A percentile compares a stretch with the other conserved stretches of the same genome.
These are phyloP conservation scores for Iodosphaeria phyllophila DNA, from an alignment of 2,329 filamentous ascomycete species.

Conservation along the genomic window DNA sequence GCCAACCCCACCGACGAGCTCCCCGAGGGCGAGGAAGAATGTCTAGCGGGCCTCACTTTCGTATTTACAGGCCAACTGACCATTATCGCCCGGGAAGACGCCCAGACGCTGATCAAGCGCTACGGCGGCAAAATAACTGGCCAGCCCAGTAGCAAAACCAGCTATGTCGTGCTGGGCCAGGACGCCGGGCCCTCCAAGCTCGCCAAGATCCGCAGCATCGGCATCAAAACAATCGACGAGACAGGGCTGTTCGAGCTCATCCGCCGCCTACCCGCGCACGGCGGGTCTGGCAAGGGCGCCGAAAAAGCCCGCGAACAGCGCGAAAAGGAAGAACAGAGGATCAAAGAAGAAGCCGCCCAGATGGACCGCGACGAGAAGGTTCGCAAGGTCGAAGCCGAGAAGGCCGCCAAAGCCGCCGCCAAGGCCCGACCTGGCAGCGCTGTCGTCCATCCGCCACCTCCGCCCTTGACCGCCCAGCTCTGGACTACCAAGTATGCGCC, in stretches of 20 bases:
- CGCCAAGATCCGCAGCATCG: conserved; percentile 60
- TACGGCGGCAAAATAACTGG: conserved; percentile 84
- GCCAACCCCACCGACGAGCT: conserved; percentile 49
- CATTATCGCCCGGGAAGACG: conserved; percentile 68
- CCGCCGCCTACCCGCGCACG: conserved; percentile 59
- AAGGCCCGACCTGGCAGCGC: conserved; percentile 18
- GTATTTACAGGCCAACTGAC: conserved; percentile 87
- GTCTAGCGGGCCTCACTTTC: conserved; percentile 73
- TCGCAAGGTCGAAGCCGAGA: conserved; percentile 30
- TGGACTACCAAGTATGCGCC: conserved; percentile 96
- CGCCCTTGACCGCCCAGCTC: conserved; percentile 52
- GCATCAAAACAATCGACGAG: conserved; percentile 86
- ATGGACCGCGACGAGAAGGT: conserved; percentile 68
- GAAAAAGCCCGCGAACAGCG: conserved; percentile 73
- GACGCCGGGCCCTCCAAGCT: conserved; percentile 92
- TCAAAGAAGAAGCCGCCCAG: conserved; percentile 61
- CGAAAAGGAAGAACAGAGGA: conserved; percentile 66
- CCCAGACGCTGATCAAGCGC: conserved; percentile 68
- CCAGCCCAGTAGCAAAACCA: conserved; percentile 82
- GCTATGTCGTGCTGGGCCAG: conserved; percentile 73
- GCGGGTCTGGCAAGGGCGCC: conserved; percentile 74
- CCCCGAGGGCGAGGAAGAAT: conserved; percentile 73
- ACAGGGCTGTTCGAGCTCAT: conserved; percentile 82
- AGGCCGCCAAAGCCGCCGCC: conserved; percentile 31
- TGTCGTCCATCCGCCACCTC: conserved; percentile 17